Base-by-base conservation (phyloP, 441 rosid genomes). In the Monsonia emarginata region DNA sequence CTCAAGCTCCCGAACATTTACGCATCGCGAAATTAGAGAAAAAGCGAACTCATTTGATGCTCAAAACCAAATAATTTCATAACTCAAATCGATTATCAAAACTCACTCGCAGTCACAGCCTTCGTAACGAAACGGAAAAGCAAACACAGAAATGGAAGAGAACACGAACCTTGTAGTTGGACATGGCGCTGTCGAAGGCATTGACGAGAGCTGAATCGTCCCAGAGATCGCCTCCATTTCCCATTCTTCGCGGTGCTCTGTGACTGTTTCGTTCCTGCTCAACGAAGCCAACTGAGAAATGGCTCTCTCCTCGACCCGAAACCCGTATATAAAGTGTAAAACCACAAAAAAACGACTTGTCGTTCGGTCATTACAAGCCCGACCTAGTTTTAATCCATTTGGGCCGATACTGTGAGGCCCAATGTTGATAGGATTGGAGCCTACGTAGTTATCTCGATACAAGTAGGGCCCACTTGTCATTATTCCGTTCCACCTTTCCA, bases 111-210 rank as follows among this genome's bases (percentile, higher is more conserved):
- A 13, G 13, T 40, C 40, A 34, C 40, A 34, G 32, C 5, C 2
- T 5, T 30, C 32, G 32, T 5, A 30, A 30, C 32, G n/a, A n/a
- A n/a, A n/a, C n/a, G n/a, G n/a, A n/a, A 34, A 1, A 34, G 6
- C 40, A 34, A 4, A 8, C 10, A 34, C 5, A 34, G 40, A 34
- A 42, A 19, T 13, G n/a, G 19, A 11, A 8, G 50, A 28, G n/a
- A 67, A 27, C 21, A 13, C 48, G 6, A 11, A 42, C 48, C 48
- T 42, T 42, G 48, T 42, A 42, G 3, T 42, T 42, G 48, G 18
- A 42, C 48, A 85, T 74, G 78, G 88, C 90, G 61, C 78, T 71
- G 68, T 85, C 85, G 76, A 85, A 83, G 52, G 91, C 88, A 72
- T 71, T 66, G 72, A 86, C 14, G 67, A 86, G 85, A 56, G 82